Evolutionary conservation across 2,329 filamentous ascomycete species (phyloP).

Genomic region (Colletotrichum tofieldiae): DNA sequence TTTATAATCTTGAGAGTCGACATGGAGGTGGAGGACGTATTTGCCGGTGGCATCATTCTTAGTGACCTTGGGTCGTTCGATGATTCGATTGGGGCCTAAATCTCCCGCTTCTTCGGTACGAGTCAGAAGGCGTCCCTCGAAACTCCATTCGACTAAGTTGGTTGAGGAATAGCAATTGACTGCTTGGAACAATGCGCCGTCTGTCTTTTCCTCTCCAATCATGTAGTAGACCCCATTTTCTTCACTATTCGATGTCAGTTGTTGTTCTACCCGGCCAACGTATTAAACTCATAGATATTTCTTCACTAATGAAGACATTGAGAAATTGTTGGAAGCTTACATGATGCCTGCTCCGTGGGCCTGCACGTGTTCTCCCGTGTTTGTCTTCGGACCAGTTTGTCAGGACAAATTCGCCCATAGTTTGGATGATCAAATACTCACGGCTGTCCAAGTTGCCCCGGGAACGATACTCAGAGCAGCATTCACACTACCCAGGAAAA

Average conservation of each 20-base stretch:
- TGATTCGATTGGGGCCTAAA: constrained; percentile 73
- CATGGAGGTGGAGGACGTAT: constrained; percentile 81
- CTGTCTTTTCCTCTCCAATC: constrained; percentile 79
- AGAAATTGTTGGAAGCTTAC: constrained; percentile 8
- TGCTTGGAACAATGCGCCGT: constrained; percentile 73
- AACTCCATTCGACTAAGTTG: constrained; percentile 76
- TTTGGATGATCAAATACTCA: constrained; percentile 44
- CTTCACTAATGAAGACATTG: no score
- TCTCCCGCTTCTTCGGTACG: constrained; percentile 66
- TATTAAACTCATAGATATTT: not conserved
- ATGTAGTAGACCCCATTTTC: constrained; percentile 74
- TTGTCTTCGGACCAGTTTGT: constrained; percentile 50
- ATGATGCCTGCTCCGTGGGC: constrained; percentile 78
- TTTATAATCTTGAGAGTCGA: constrained; percentile 73
- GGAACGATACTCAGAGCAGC: constrained; percentile 56
- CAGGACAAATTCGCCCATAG: not conserved
- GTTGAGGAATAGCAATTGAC: constrained; percentile 78
- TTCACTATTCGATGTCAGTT: constrained; percentile 47
- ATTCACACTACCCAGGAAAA: constrained; percentile 24
- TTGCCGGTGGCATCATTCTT: constrained; percentile 75
- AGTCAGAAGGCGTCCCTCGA: constrained; percentile 72
- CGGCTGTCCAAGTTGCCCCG: constrained; percentile 64
- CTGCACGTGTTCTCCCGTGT: constrained; percentile 71
- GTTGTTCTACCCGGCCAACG: not conserved
- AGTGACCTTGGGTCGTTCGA: constrained; percentile 79